phyloP scores from a whole-genome alignment of 1,284 basidiomycete species.

The Sporisorium graminicola region DNA sequence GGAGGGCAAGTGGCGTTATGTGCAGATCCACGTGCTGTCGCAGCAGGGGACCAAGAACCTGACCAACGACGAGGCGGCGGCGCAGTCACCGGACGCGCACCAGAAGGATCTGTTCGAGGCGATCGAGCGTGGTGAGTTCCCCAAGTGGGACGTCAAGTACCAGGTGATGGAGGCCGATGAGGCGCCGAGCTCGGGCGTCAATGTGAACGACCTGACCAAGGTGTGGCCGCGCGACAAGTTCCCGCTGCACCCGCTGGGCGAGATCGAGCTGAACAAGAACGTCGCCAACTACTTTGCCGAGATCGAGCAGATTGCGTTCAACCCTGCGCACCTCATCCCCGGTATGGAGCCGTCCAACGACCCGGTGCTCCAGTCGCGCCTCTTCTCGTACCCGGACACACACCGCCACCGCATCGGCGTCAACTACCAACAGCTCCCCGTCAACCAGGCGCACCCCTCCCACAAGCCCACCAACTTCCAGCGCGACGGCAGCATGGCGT shows the following conservation, averaged over 20 bases:
- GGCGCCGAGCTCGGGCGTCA: conserved; percentile 35
- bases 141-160: conserved; percentile 64
- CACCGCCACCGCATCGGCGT: conserved; percentile 79
- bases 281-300: conserved; percentile 64
- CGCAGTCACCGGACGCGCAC: conserved; percentile 47
- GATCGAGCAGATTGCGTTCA: conserved; percentile 61
- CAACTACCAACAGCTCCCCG: conserved; percentile 63
- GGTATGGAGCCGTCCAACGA: conserved; percentile 62
- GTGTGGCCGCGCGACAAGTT: conserved; percentile 54
- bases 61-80: conserved; percentile 47
- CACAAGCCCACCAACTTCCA: conserved; percentile 54
- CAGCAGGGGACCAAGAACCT: conserved; percentile 52
- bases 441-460: conserved; percentile 45
- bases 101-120: conserved; percentile 62
- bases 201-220: conserved; percentile 61
- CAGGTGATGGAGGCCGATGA: conserved; percentile 56
- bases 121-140: conserved; percentile 62
- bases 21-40: conserved; percentile 57
- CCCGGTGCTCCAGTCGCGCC: conserved; percentile 62
- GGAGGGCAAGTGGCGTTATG: conserved; percentile 56
- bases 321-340: conserved; percentile 54
- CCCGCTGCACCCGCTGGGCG: conserved; percentile 55
- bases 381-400: conserved; percentile 79
- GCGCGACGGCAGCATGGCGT: conserved; percentile 52
- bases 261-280: conserved; percentile 60